Evolutionary conservation across 306 rosid genomes (phyloP).

Genomic region (Prosopis cineraria): DNA sequence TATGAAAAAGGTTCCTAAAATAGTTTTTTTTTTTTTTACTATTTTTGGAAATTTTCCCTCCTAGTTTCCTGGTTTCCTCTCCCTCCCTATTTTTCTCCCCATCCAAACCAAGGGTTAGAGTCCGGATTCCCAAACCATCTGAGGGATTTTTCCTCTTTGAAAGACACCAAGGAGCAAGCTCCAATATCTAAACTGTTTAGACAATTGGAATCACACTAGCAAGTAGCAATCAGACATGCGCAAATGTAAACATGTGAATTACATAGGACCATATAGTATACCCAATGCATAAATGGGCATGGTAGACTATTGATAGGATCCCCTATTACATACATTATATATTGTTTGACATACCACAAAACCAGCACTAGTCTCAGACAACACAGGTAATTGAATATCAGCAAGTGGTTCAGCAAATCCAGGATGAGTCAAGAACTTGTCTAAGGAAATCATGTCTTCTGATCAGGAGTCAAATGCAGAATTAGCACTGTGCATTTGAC

Average conservation of each 20-base stretch:
- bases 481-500: constrained; percentile 41
- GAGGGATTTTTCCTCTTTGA: no score
- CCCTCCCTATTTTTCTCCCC: no score
- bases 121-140: no score
- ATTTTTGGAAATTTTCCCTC: no score
- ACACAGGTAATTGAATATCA: constrained; percentile 25
- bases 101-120: no score
- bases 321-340: constrained; percentile 19
- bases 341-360: constrained; percentile 30
- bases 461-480: constrained; percentile 43
- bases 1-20: no score
- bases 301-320: neutral
- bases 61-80: no score
- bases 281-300: constrained; percentile 24
- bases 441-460: constrained; percentile 23
- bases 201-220: neutral
- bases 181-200: neutral
- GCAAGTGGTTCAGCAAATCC: constrained; percentile 27
- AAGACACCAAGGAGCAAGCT: neutral
- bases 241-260: neutral
- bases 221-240: neutral
- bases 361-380: constrained; percentile 32
- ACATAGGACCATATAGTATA: neutral
- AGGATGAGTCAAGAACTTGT: constrained; percentile 29
- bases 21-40: no score